A percentile compares a stretch with the other conserved stretches of the same genome.
Conservation (phyloP, 2,329 filamentous ascomycete species). For the Arthroderma sp. region DNA sequence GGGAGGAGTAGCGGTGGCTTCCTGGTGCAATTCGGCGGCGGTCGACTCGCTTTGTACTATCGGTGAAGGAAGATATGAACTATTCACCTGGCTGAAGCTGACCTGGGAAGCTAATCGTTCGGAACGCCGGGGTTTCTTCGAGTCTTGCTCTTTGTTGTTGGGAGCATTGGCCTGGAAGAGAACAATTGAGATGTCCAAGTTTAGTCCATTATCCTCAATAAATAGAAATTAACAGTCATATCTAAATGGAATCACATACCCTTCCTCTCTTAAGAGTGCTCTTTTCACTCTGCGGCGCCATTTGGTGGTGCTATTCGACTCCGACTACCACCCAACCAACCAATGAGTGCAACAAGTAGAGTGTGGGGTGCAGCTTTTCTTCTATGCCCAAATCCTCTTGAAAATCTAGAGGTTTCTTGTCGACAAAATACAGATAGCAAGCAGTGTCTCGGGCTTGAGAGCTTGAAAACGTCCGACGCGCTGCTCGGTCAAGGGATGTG, state of each 20-base stretch:
- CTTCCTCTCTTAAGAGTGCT: constrained; percentile 73
- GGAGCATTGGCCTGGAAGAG: constrained; percentile 39
- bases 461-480: no score
- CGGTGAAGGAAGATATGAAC: constrained; percentile 66
- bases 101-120: constrained; percentile 53
- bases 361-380: no score
- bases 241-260: constrained; percentile 40
- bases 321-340: no score
- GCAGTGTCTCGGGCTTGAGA: no score
- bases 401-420: no score
- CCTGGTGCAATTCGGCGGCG: constrained; percentile 50
- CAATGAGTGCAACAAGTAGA: no score
- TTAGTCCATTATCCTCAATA: constrained; percentile 11
- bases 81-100: constrained; percentile 34
- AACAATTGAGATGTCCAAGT: constrained; percentile 5
- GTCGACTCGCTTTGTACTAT: constrained; percentile 56
- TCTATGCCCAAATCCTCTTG: no score
- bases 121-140: constrained; percentile 78
- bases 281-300: constrained; percentile 48
- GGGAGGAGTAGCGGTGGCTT: constrained; percentile 58
- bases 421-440: no score
- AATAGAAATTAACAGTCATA: constrained; percentile 11
- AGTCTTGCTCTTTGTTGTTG: constrained; percentile 45
- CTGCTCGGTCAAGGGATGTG: no score
- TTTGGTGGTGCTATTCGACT: neutral